A percentile compares a stretch with the other conserved stretches of the same genome.
Evolutionary conservation across 2,329 filamentous ascomycete genomes (phyloP).

Genomic region (Chaetomiaceae sp.): DNA sequence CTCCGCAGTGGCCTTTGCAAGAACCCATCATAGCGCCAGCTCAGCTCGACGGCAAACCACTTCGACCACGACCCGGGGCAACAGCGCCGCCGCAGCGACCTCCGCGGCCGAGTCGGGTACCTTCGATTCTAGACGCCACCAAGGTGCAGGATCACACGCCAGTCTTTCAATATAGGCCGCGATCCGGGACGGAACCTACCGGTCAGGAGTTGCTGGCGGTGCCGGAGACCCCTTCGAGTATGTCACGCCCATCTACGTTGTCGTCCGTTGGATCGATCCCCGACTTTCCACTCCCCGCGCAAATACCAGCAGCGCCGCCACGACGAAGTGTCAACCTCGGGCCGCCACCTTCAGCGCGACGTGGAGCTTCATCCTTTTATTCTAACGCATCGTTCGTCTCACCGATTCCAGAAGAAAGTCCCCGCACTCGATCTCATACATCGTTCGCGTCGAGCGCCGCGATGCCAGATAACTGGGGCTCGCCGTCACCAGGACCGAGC

Average conservation of each 20-base stretch:
- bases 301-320: constrained; percentile 30
- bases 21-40: constrained; percentile 36
- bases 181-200: constrained; percentile 34
- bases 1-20: constrained; percentile 53
- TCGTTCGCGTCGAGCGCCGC: constrained; percentile 70
- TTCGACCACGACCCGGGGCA: constrained; percentile 48
- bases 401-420: constrained; percentile 69
- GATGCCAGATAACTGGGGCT: constrained; percentile 65
- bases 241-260: constrained; percentile 50
- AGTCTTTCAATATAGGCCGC: constrained; percentile 45
- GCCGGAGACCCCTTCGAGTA: constrained; percentile 45
- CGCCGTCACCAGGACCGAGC: constrained; percentile 43
- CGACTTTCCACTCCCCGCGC: constrained; percentile 50
- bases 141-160: constrained; percentile 53
- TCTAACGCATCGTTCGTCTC: constrained; percentile 65
- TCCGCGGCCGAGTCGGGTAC: constrained; percentile 55
- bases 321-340: constrained; percentile 53
- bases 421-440: constrained; percentile 51
- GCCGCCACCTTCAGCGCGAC: constrained; percentile 56
- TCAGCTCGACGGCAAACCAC: constrained; percentile 38
- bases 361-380: constrained; percentile 61
- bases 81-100: constrained; percentile 54
- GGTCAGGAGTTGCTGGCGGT: constrained; percentile 39
- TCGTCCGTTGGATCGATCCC: constrained; percentile 55
- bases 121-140: constrained; percentile 55